These are phyloP conservation scores for Scheffersomyces amazonensis DNA, from an alignment of 805 yeast species.

Conservation along the genomic window DNA sequence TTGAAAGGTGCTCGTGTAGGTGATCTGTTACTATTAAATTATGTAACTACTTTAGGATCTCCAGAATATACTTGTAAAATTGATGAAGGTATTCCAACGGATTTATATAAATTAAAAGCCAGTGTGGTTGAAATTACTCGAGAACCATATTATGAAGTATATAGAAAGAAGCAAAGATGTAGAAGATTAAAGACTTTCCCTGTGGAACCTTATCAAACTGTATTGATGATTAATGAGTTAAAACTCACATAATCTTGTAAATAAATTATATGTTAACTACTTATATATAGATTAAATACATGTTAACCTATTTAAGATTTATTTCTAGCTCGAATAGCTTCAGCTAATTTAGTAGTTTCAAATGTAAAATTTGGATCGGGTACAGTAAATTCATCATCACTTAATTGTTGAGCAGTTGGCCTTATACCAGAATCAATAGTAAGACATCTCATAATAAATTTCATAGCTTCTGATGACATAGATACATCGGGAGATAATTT, in stretches of 20 bases:
- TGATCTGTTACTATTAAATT: slow-evolving; percentile 68
- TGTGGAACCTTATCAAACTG: slow-evolving; percentile 76
- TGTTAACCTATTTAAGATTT: slow-evolving; percentile 8
- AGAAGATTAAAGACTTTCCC: slow-evolving; percentile 72
- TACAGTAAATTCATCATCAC: slow-evolving; percentile 49
- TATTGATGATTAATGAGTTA: slow-evolving; percentile 72
- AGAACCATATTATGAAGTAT: slow-evolving; percentile 60
- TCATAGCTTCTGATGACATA: slow-evolving; percentile 62
- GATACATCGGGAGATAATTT: slow-evolving; percentile 95
- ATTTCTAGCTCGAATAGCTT: slow-evolving; percentile 42
- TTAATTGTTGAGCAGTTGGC: slow-evolving; percentile 77
- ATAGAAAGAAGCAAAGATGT: slow-evolving; percentile 67
- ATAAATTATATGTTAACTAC: too few relatives aligned
- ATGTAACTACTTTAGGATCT: slow-evolving; percentile 81
- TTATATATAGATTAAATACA: slow-evolving; percentile 1
- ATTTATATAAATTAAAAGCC: slow-evolving; percentile 61
- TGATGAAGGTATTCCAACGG: slow-evolving; percentile 19
- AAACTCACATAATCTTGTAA: slow-evolving; percentile 33
- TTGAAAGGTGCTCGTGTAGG: slow-evolving; percentile 80
- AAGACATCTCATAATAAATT: slow-evolving; percentile 76
- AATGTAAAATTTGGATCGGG: slow-evolving; percentile 45
- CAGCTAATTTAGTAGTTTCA: slow-evolving; percentile 51
- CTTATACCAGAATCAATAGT: slow-evolving; percentile 71
- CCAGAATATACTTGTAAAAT: slow-evolving; percentile 58
- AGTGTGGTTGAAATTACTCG: slow-evolving; percentile 84